These are phyloP conservation scores for Cryoendolithus antarcticus DNA, from an alignment of 2,329 filamentous ascomycete species.

Conservation along the genomic window DNA sequence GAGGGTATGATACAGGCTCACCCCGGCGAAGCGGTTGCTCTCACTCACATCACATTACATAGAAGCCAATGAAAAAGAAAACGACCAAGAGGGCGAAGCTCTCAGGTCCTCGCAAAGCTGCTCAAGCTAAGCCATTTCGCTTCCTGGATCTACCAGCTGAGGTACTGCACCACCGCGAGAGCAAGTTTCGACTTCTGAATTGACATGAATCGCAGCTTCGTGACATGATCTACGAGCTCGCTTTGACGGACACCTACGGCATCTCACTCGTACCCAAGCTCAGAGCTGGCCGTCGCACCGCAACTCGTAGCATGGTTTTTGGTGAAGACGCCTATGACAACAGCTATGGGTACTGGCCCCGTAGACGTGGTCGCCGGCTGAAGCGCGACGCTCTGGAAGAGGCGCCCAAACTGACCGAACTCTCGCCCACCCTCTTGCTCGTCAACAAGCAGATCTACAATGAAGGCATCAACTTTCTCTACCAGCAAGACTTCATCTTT, in stretches of 20 bases:
- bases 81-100: conserved; percentile 1
- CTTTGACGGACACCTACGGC: conserved; percentile 2
- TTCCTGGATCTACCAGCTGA: conserved; percentile 7
- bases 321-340: not conserved
- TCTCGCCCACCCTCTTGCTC: conserved; percentile 16
- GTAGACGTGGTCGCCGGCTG: not conserved
- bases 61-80: not conserved
- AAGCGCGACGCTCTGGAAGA: not conserved
- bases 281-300: not conserved
- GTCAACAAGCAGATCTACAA: conserved; percentile 16
- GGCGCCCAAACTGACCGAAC: not conserved
- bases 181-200: too few species aligned
- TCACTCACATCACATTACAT: too few species aligned
- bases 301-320: not conserved
- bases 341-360: not conserved
- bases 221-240: conserved; percentile 6
- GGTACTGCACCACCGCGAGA: too few species aligned
- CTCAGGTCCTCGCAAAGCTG: too few species aligned
- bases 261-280: not conserved
- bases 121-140: not conserved
- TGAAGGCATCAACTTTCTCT: conserved; percentile 17
- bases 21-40: too few species aligned
- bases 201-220: too few species aligned
- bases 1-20: too few species aligned
- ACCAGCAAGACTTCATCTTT: conserved; percentile 15